Percentiles rank a stretch among this genome's conserved stretches.
Conservation (phyloP, 2,329 filamentous ascomycete species). For the Trichoderma atroviride region DNA sequence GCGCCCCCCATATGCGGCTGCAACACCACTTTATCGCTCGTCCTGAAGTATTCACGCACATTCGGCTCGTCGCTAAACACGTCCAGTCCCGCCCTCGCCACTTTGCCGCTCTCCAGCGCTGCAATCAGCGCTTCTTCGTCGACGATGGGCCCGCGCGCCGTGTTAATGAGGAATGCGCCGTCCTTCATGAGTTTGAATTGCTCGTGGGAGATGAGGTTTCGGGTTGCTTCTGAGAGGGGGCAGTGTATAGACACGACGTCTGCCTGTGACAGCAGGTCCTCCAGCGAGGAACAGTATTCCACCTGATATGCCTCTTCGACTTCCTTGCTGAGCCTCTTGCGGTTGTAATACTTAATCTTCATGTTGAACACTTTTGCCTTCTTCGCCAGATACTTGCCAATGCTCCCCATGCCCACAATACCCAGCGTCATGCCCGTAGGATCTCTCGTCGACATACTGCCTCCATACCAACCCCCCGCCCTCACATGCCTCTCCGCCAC, state of each 20-base stretch:
- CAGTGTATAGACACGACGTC: constrained; percentile 48
- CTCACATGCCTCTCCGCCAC: constrained; percentile 43
- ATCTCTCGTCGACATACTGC: constrained; percentile 43
- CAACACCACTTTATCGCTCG: constrained; percentile 45
- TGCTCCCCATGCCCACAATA: constrained; percentile 52
- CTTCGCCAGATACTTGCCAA: constrained; percentile 48
- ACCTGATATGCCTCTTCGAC: constrained; percentile 42
- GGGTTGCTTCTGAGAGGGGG: constrained; percentile 47
- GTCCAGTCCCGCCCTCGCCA: constrained; percentile 52
- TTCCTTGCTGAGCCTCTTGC: constrained; percentile 38
- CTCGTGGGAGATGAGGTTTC: constrained; percentile 41
- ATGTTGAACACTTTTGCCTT: constrained; percentile 48
- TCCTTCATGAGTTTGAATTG: constrained; percentile 53
- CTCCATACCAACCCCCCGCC: constrained; percentile 44
- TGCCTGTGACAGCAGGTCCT: constrained; percentile 44
- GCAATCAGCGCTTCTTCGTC: constrained; percentile 51
- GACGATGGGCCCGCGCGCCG: constrained; percentile 52
- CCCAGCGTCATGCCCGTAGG: constrained; percentile 49
- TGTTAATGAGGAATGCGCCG: constrained; percentile 53
- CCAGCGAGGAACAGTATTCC: constrained; percentile 42
- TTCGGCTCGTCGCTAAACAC: constrained; percentile 50
- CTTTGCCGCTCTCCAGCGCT: constrained; percentile 50
- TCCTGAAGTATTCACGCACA: constrained; percentile 44
- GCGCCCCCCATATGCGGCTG: constrained; percentile 50
- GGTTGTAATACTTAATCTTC: constrained; percentile 49